phyloP scores from a whole-genome alignment of 306 rosid genomes.

The Sicyos baderoa region DNA sequence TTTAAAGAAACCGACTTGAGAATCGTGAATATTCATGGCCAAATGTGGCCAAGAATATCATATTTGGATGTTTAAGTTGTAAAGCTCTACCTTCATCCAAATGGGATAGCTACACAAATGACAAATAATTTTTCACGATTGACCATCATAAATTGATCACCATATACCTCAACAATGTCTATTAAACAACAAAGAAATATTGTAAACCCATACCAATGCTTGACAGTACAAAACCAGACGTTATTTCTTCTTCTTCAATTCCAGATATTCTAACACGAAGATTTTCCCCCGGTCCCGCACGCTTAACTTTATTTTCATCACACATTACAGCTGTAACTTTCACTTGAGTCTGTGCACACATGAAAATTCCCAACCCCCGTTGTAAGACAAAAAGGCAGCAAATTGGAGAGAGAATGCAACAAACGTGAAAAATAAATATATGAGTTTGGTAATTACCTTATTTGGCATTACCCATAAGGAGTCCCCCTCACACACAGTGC shows the following conservation, averaged over 20 bases:
- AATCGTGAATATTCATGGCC: too few species aligned
- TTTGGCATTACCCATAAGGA: conserved; percentile 83
- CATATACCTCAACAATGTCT: background rate
- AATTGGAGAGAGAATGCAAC: background rate
- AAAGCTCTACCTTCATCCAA: background rate
- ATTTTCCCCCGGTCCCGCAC: conserved; percentile 99
- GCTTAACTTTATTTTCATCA: conserved; percentile 60
- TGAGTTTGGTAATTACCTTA: conserved; percentile 41
- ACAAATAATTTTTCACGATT: background rate
- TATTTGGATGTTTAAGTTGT: too few species aligned
- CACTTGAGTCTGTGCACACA: conserved; percentile 51
- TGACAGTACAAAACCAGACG: conserved; percentile 69
- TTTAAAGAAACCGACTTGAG: too few species aligned
- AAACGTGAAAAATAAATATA: background rate
- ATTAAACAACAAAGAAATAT: background rate
- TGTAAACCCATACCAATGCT: conserved; percentile 52
- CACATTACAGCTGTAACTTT: conserved; percentile 56
- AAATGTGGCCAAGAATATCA: too few species aligned
- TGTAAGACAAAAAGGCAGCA: background rate
- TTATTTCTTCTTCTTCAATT: conserved; percentile 74
- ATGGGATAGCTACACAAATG: background rate
- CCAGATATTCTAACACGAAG: conserved; percentile 78
- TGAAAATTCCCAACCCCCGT: conserved; percentile 20
- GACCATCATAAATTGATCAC: background rate
- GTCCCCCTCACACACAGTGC: conserved; percentile 70